Base-by-base conservation (phyloP, 2,329 filamentous ascomycete genomes). In the Elsinoe batatas region DNA sequence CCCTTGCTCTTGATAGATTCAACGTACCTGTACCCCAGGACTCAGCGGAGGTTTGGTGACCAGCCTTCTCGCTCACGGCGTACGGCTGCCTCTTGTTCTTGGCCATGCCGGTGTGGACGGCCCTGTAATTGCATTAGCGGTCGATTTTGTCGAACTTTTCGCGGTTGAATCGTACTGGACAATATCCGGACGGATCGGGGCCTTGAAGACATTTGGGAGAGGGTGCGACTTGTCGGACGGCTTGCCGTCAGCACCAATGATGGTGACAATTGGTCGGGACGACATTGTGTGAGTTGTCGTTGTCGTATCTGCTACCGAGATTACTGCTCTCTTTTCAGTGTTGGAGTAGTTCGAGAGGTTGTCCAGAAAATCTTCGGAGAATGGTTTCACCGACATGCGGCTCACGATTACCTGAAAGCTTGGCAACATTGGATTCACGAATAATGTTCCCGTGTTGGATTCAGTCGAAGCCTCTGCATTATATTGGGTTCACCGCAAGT, bases 81-180 rank as follows among this genome's bases (percentile, higher is more conserved):
- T 98, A 98, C 68, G 93, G 91, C 80, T 98, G 93, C 76, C 93
- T 87, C 86, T 95, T 96, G 86, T 98, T 98, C 89, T 98, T 98
- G 75, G 91, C 91, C 82, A 98, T 94, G 72, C 93, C 93, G 71
- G 89, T 95, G 86, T 98, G 93, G 71, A 97, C 84, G 65, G 76
- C 76, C 74, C 79, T 82, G 68, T 66, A 64, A 54, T 60, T 43
- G 12, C 58, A 60, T 68, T 61, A 69, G 66, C 58, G 47, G 18
- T 26, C 30, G 35, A 35, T 53, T 57, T 55, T 60, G 53, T 57
- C 26, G 60, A 42, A 42, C 42, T 57, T 55, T 44, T 54, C 35
- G 50, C 44, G 17, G 54, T 50, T 33, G 26, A 6, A 50, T 67
- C 87, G 77, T 91, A 87, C 84, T 97, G 91, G 74, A 98, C 93